Percentiles rank a stretch among this genome's conserved stretches.
These are phyloP conservation scores for Funneliformis mosseae DNA, from an alignment of 192 early-diverging fungal genomes.

Conservation along the genomic window DNA sequence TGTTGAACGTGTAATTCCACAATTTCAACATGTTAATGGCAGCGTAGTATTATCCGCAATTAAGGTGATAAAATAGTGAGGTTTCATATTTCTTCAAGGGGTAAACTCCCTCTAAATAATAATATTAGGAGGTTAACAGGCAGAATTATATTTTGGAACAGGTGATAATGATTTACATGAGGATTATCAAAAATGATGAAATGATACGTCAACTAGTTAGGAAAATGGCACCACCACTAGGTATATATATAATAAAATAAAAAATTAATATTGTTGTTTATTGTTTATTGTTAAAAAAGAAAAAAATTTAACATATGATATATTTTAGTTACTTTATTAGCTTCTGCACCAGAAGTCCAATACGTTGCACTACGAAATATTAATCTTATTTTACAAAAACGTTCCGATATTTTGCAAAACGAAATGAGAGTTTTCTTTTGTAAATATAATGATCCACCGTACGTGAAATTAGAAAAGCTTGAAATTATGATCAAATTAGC, in stretches of 20 bases:
- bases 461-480: conserved; percentile 95
- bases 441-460: conserved; percentile 98
- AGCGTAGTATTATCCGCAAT: conserved; percentile 93
- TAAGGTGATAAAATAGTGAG: conserved; percentile 49
- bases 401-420: conserved; percentile 81
- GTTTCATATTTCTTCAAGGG: not conserved
- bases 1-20: conserved; percentile 87
- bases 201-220: conserved; percentile 69
- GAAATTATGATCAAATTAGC: conserved; percentile 91
- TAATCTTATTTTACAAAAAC: conserved; percentile 90
- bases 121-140: not conserved
- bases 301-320: not conserved
- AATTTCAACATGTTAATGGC: conserved; percentile 95
- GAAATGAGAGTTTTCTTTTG: conserved; percentile 98
- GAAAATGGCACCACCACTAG: conserved; percentile 95
- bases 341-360: conserved; percentile 90
- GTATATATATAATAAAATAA: conserved; percentile 42
- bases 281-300: not conserved
- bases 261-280: not conserved
- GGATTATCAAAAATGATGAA: conserved; percentile 68
- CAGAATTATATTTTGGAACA: conserved; percentile 17
- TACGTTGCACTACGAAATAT: conserved; percentile 98
- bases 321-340: conserved; percentile 76
- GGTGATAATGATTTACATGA: conserved; percentile 78
- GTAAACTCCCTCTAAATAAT: not conserved